phyloP scores from a whole-genome alignment of 129 eudicot genomes.

The Artemisia argyi region DNA sequence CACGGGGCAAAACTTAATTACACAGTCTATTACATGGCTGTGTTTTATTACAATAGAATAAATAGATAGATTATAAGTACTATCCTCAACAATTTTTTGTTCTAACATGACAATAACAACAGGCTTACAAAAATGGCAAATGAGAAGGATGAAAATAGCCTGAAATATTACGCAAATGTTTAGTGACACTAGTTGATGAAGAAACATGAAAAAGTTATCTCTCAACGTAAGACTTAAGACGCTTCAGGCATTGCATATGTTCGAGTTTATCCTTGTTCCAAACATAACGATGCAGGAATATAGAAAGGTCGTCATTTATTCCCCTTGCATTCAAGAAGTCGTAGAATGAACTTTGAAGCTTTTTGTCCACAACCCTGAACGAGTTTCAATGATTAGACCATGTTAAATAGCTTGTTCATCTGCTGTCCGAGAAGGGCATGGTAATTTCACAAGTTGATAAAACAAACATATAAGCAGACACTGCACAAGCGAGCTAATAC shows the following conservation, averaged over 20 bases:
- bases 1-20: too few relatives aligned
- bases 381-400: not conserved
- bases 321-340: conserved; percentile 64
- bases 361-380: conserved; percentile 50
- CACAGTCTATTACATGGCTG: too few relatives aligned
- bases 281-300: conserved; percentile 66
- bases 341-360: conserved; percentile 46
- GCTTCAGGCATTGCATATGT: conserved; percentile 48
- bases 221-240: conserved; percentile 40
- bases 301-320: conserved; percentile 46
- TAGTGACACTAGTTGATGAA: not conserved
- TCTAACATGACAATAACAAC: not conserved
- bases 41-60: too few relatives aligned
- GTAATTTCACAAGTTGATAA: not conserved
- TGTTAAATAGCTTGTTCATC: not conserved
- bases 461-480: not conserved
- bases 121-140: conserved; percentile 2
- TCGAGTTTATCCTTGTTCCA: conserved; percentile 64
- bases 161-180: too few relatives aligned
- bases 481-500: not conserved
- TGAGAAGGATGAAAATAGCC: conserved; percentile 23
- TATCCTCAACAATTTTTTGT: too few relatives aligned
- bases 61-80: too few relatives aligned
- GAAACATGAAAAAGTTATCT: not conserved
- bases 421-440: not conserved